These are phyloP conservation scores for Saccharomycopsis crataegensis DNA, from an alignment of 1,139 yeast species.

Conservation along the genomic window DNA sequence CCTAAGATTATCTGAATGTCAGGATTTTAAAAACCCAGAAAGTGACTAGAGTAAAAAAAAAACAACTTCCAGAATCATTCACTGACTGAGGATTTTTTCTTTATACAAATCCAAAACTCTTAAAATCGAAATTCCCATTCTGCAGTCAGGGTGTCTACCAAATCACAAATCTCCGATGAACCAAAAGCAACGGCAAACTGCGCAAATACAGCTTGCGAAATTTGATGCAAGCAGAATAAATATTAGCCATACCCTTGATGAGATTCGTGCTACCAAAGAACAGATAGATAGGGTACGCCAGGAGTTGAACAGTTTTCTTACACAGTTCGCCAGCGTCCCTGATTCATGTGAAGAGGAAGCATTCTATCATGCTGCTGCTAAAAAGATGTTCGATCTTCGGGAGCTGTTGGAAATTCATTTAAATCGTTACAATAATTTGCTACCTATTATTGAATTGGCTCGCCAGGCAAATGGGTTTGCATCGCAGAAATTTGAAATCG, in stretches of 20 bases:
- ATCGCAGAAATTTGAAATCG: slow-evolving; percentile 14
- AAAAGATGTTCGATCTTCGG: slow-evolving; percentile 14
- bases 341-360: slow-evolving; percentile 5
- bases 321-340: slow-evolving; percentile 11
- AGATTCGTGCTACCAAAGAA: slow-evolving; percentile 10
- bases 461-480: slow-evolving; percentile 17
- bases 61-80: too few species aligned
- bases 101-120: too few species aligned
- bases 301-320: slow-evolving; percentile 15
- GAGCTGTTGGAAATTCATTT: slow-evolving; percentile 8
- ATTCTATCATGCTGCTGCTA: slow-evolving; percentile 9
- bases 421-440: slow-evolving; percentile 12
- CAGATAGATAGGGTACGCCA: slow-evolving; percentile 17
- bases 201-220: slow-evolving; percentile 4
- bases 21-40: too few species aligned
- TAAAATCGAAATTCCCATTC: too few species aligned
- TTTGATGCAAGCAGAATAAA: slow-evolving; percentile 13
- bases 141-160: too few species aligned
- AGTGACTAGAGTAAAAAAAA: too few species aligned
- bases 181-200: slow-evolving; percentile 3
- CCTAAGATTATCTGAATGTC: background rate
- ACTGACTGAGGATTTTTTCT: too few species aligned
- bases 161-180: background rate
- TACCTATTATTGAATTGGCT: slow-evolving; percentile 17
- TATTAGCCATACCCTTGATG: slow-evolving; percentile 11